phyloP scores from a whole-genome alignment of 352 stramenopile genomes.

The Globisporangium paddicum region DNA sequence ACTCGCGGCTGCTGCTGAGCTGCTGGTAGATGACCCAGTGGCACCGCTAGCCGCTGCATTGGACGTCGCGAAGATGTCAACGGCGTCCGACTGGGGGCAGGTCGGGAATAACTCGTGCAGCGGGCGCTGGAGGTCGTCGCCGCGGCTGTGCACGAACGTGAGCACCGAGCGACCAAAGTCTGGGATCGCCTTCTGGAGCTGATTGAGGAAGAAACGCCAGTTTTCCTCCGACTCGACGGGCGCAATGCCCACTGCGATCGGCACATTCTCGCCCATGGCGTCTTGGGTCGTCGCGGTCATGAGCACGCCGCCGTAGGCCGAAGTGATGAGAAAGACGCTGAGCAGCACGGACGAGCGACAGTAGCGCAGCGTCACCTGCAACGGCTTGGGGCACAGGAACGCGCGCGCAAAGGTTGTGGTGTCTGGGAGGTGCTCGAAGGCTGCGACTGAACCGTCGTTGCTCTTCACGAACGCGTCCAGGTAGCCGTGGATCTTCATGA shows the following conservation, averaged over 20 bases:
- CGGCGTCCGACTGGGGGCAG: slow-evolving; percentile 49
- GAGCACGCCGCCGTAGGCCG: slow-evolving; percentile 58
- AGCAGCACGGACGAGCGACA: slow-evolving; percentile 60
- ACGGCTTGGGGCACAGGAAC: slow-evolving; percentile 63
- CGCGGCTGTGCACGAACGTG: slow-evolving; percentile 67
- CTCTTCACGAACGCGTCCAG: slow-evolving; percentile 50
- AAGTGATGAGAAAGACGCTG: slow-evolving; percentile 68
- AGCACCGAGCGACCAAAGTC: slow-evolving; percentile 42
- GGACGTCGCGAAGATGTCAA: slow-evolving; percentile 45
- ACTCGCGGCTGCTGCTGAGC: slow-evolving; percentile 8
- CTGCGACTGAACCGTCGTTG: slow-evolving; percentile 51
- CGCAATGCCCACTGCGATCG: slow-evolving; percentile 55
- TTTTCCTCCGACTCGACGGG: slow-evolving; percentile 46
- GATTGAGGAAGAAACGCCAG: slow-evolving; percentile 65
- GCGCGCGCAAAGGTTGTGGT: slow-evolving; percentile 48
- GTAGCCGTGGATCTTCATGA: slow-evolving; percentile 62
- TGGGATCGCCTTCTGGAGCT: slow-evolving; percentile 51
- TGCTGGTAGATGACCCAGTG: not conserved
- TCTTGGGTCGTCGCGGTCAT: slow-evolving; percentile 70
- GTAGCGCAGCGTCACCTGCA: slow-evolving; percentile 45
- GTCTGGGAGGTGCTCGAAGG: slow-evolving; percentile 53
- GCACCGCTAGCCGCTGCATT: not conserved
- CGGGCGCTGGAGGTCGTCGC: slow-evolving; percentile 40
- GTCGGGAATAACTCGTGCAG: slow-evolving; percentile 41
- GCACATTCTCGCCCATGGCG: slow-evolving; percentile 71